Base-by-base conservation (phyloP, 331 rosid species). In the Telfairia occidentalis region DNA sequence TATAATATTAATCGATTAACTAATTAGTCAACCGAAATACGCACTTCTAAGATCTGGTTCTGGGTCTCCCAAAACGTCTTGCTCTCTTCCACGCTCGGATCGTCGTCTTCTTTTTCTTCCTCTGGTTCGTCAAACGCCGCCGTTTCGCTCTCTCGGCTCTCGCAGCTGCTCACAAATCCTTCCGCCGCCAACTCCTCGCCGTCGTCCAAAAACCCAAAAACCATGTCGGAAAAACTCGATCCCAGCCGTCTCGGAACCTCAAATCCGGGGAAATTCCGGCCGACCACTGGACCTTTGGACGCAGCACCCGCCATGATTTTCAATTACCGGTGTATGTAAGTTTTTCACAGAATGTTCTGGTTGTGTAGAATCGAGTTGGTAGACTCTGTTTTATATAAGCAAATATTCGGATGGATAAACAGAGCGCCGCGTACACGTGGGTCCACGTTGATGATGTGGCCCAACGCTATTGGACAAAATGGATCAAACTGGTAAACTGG, bases 41-140 rank as follows among this genome's bases (percentile, higher is more conserved):
- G 53, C 61, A 93, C 98, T 83, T 84, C 90, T 71, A 94, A 76
- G 76, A 83, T 24, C 53, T 91, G 88, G 63, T 83, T 89, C 43
- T 94, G 98, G 12, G 77, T 85, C 2, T 89, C 91, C 98, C 97
- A 94, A 26, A 84, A 94, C 58, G 19, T 75, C 83, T 78, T 82
- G 24, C 80, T 79, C 42, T 84, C 76, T 48, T 87, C 82, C 18
- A 29, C 0, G 35, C 38, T 16, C 35, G n/a, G n/a, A n/a, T 55
- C 72, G 19, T 0, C 15, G 3, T 35, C 34, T 5, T 76, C 83
- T 3, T 54, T 76, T 7, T 77, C 74, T 9, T 81, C 80, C 1
- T 71, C 79, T 1, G 30, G 70, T 38, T 86, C 92, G 0, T 70
- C 78, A 18, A 60, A 53, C 38, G 52, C 11, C 73, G 52, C 40